Conservation (phyloP, 441 rosid genomes). For the Aquilaria agallochum region DNA sequence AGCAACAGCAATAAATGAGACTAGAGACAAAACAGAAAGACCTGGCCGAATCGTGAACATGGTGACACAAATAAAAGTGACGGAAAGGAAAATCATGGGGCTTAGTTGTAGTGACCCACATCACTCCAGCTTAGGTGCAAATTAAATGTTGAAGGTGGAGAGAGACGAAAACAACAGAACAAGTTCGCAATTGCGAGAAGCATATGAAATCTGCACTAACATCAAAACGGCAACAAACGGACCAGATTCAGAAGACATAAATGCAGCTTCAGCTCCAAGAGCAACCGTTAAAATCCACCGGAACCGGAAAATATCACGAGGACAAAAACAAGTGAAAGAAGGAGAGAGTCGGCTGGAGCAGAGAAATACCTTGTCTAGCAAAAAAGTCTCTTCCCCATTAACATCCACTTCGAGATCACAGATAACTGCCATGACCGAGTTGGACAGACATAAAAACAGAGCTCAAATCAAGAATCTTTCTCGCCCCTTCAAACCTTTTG, state of each 20-base stretch:
- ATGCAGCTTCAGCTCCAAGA: constrained; percentile 2
- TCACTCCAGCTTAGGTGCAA: constrained; percentile 23
- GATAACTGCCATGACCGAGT: constrained; percentile 59
- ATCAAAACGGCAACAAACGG: neutral
- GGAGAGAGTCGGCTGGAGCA: neutral
- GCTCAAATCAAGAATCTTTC: constrained; percentile 30
- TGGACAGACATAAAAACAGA: constrained; percentile 21
- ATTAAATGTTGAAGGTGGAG: constrained; percentile 24
- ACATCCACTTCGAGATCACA: constrained; percentile 94
- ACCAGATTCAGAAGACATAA: neutral
- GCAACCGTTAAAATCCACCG: constrained; percentile 3
- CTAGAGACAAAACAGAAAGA: constrained; percentile 20
- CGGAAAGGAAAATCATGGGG: constrained; percentile 17
- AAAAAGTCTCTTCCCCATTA: constrained; percentile 81
- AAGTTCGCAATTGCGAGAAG: constrained; percentile 11
- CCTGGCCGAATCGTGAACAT: constrained; percentile 16
- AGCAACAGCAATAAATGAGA: constrained; percentile 36
- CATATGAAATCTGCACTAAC: constrained; percentile 7
- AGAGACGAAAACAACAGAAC: neutral
- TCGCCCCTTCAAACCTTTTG: constrained; percentile 7
- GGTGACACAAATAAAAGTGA: constrained; percentile 18
- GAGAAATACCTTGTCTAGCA: constrained; percentile 64
- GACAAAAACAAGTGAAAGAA: neutral
- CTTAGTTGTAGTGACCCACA: constrained; percentile 28
- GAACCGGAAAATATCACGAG: neutral